A percentile compares a stretch with the other conserved stretches of the same genome.
Evolutionary conservation across 1,284 basidiomycete genomes (phyloP).

Genomic region (Fomitopsis betulina): DNA sequence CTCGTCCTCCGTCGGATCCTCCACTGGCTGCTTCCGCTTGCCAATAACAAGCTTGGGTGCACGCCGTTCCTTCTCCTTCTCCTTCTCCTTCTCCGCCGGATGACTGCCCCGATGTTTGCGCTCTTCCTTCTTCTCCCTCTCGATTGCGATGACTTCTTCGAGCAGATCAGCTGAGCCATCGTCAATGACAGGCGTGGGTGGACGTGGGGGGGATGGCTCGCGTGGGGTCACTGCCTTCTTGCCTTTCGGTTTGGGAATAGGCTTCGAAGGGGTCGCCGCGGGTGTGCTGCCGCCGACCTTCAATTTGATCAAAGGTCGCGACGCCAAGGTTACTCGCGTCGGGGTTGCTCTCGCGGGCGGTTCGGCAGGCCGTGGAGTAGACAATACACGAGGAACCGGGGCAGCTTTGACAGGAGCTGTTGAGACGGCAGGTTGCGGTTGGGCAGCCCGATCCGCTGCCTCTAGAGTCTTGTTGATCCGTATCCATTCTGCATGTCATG

Average conservation of each 20-base stretch:
- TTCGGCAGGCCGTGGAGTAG: constrained; percentile 14
- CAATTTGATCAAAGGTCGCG: constrained; percentile 57
- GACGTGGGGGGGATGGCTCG: constrained; percentile 47
- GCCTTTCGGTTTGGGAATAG: constrained; percentile 34
- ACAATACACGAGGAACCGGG: not conserved
- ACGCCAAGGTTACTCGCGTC: constrained; percentile 28
- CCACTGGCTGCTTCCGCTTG: constrained; percentile 55
- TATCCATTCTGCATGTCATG: constrained; percentile 52
- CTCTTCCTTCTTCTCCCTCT: constrained; percentile 56
- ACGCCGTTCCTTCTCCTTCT: constrained; percentile 28
- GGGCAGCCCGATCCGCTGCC: constrained; percentile 36
- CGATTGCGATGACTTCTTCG: constrained; percentile 78
- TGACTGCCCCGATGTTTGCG: constrained; percentile 17
- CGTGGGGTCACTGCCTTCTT: constrained; percentile 39
- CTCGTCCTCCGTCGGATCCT: constrained; percentile 40
- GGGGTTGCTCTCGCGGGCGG: constrained; percentile 28
- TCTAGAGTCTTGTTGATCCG: constrained; percentile 76
- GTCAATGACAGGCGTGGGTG: constrained; percentile 51
- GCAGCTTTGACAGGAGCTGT: constrained; percentile 34
- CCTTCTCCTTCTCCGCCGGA: constrained; percentile 27
- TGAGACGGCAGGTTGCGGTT: constrained; percentile 23
- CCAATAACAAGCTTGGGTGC: constrained; percentile 27
- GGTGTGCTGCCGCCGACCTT: constrained; percentile 35
- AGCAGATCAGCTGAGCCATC: constrained; percentile 74
- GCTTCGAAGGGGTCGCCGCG: constrained; percentile 15